Conservation (phyloP, 2,329 filamentous ascomycete species). For the Beauveria australis region DNA sequence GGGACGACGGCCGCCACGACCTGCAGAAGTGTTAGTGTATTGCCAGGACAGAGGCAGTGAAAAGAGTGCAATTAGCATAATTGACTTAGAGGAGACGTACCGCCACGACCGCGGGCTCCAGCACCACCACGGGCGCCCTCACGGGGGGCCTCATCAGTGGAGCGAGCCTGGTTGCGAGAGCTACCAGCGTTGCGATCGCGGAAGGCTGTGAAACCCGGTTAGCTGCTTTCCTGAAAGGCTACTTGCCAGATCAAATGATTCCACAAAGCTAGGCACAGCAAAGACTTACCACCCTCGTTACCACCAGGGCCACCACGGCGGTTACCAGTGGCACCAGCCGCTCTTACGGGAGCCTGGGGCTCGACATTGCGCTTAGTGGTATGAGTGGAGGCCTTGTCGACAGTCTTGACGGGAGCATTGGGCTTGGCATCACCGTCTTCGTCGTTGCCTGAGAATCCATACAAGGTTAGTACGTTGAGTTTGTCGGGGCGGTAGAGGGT, state of each 20-base stretch:
- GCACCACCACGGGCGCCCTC: slow-evolving; percentile 52
- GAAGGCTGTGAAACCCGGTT: slow-evolving; percentile 54
- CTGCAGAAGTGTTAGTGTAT: slow-evolving; percentile 22
- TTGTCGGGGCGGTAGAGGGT: not conserved
- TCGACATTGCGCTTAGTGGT: slow-evolving; percentile 78
- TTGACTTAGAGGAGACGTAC: slow-evolving; percentile 29
- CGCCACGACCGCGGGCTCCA: slow-evolving; percentile 54
- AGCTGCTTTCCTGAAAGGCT: slow-evolving; percentile 7
- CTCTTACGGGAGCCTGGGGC: slow-evolving; percentile 55
- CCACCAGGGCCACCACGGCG: slow-evolving; percentile 56
- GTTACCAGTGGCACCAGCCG: slow-evolving; percentile 33
- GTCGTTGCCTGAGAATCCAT: slow-evolving; percentile 44
- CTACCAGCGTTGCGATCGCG: slow-evolving; percentile 78
- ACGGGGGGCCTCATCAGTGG: slow-evolving; percentile 59
- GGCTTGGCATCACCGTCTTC: slow-evolving; percentile 58
- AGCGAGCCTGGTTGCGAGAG: slow-evolving; percentile 72
- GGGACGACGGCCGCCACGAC: slow-evolving; percentile 44
- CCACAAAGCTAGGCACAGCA: not conserved
- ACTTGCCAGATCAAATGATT: slow-evolving; percentile 4
- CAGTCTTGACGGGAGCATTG: slow-evolving; percentile 76
- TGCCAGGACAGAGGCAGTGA: not conserved
- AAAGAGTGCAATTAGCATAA: not conserved
- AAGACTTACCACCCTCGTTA: slow-evolving; percentile 75
- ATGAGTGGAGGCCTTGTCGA: slow-evolving; percentile 74
- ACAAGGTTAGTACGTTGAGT: slow-evolving; percentile 6